A percentile compares a stretch with the other conserved stretches of the same genome.
These are phyloP conservation scores for Conticribra weissflogii DNA, from an alignment of 108 stramenopile species.

Conservation along the genomic window DNA sequence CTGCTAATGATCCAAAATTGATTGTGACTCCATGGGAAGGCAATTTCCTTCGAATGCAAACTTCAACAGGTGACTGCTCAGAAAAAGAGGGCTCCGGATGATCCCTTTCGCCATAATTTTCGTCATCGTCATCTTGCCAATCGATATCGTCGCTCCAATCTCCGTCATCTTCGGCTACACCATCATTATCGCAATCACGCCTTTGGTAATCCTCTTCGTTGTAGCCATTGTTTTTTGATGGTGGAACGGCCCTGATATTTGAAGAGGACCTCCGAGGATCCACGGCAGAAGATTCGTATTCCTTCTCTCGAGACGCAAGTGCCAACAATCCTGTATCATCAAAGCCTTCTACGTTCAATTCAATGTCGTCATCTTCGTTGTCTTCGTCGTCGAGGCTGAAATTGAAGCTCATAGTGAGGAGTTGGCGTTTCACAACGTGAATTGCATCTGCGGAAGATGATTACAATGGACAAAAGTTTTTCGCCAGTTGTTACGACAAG, in stretches of 20 bases:
- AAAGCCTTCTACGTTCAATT: slow-evolving; percentile 29
- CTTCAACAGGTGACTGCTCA: no score
- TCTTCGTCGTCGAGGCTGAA: slow-evolving; percentile 20
- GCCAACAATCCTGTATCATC: slow-evolving; percentile 46
- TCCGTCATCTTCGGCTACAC: slow-evolving; percentile 5
- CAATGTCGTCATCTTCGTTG: slow-evolving; percentile 17
- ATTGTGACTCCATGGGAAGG: slow-evolving; percentile 34
- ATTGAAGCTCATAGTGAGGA: slow-evolving; percentile 37
- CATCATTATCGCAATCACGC: not conserved
- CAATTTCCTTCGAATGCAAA: slow-evolving; percentile 1
- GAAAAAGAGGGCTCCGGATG: not conserved
- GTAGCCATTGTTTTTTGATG: not conserved
- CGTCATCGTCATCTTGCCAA: slow-evolving; percentile 44
- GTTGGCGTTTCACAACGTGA: no score
- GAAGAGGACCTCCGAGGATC: not conserved
- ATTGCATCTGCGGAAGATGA: not conserved
- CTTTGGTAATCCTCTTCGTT: not conserved
- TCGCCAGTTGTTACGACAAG: no score
- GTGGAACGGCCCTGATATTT: not conserved
- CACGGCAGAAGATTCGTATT: not conserved
- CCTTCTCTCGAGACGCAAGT: slow-evolving; percentile 16
- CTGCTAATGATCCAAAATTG: slow-evolving; percentile 22
- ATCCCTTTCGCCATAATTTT: slow-evolving; percentile 4
- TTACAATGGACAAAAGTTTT: not conserved
- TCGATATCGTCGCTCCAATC: slow-evolving; percentile 49